Base-by-base conservation (phyloP, 345 rosid genomes). In the Gossypium ekmanianum region DNA sequence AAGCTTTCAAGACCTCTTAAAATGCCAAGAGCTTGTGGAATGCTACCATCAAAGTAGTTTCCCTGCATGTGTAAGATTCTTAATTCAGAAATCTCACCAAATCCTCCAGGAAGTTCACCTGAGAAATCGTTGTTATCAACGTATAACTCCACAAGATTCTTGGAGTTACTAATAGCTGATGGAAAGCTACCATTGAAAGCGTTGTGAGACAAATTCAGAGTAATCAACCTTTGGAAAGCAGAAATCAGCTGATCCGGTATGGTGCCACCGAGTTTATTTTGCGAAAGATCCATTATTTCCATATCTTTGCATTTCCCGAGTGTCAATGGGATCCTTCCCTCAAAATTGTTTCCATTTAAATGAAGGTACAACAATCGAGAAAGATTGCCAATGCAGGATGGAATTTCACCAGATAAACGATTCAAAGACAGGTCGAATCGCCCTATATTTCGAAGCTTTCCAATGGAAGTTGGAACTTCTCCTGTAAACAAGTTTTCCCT, bases 11-110 rank as follows among this genome's bases (percentile, higher is more conserved):
- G 79, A 20, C 74, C 81, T 74, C 57, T 68, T 39, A 86, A 47
- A 11, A 50, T 45, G 51, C 77, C 43, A 11, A 87, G 71, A n/a
- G 86, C 79, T 0, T 61, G 2, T 22, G 91, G 85, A 24, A 88
- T 81, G 27, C 63, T 10, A 0, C 87, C 85, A 55, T 67, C 59
- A 13, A 87, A 84, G 7, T 54, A 24, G 58, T 87, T 85, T 0
- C 68, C 68, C 1, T 14, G 48, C 81, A 88, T 2, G 16, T 20
- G 1, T 3, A 84, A 71, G 47, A 5, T 11, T 20, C 57, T 71
- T 65, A 86, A 59, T 27, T 2, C 43, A 27, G 20, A 22, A 55
- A 86, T 85, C 51, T 61, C 54, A 11, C 83, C 83, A 9, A 84
- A 61, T 4, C 41, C 34, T 9, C 7, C 0, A 0, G 88, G 84